Percentiles rank a stretch among this genome's conserved stretches.
Conservation (phyloP, 768 basidiomycete species). For the Termitomyces sp. region DNA sequence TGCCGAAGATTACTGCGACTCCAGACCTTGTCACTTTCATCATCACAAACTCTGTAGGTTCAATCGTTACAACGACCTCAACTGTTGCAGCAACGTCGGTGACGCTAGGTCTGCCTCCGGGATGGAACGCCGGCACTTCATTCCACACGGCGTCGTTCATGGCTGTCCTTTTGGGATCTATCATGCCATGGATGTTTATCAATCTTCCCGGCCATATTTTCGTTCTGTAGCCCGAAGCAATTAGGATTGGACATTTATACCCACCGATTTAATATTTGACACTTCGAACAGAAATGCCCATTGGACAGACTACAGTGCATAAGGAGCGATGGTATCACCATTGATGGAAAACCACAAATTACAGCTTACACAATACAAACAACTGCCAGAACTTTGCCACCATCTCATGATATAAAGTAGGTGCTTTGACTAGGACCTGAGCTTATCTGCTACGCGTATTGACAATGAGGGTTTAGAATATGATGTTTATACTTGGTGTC, state of each 20-base stretch:
- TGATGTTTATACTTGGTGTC: too few species aligned
- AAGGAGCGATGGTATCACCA: neutral
- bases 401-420: too few species aligned
- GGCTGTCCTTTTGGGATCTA: constrained; percentile 7
- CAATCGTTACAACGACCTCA: constrained; percentile 47
- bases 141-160: constrained; percentile 12
- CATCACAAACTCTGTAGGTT: constrained; percentile 50
- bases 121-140: constrained; percentile 33
- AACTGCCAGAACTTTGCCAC: too few species aligned
- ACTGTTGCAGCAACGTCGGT: constrained; percentile 38
- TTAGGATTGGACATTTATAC: neutral
- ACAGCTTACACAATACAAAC: too few species aligned
- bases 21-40: constrained; percentile 50
- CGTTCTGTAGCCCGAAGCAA: neutral
- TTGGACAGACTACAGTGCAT: neutral
- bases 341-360: too few species aligned
- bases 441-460: too few species aligned
- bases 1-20: constrained; percentile 50
- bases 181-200: constrained; percentile 15
- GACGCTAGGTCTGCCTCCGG: constrained; percentile 60
- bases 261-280: neutral
- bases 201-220: constrained; percentile 10
- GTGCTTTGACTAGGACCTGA: too few species aligned
- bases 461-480: too few species aligned
- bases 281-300: neutral